Evolutionary conservation across 129 eudicot genomes (phyloP).

Genomic region (Lactuca saligna): DNA sequence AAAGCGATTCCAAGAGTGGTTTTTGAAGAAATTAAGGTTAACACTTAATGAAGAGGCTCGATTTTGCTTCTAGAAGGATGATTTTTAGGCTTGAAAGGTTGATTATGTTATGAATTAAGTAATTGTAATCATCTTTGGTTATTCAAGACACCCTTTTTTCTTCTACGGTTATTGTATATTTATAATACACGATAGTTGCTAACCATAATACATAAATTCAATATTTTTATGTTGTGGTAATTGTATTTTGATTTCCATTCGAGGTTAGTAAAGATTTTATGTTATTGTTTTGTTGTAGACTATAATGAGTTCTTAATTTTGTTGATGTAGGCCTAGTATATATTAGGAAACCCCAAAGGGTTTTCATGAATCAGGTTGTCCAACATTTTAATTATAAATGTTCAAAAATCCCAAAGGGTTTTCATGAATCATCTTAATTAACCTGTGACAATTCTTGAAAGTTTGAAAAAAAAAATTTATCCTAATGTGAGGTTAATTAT

Average conservation of each 20-base stretch:
- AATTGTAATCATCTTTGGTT: not conserved
- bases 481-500: too few relatives aligned
- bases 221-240: not conserved
- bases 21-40: conserved; percentile 12
- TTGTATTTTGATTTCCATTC: not conserved
- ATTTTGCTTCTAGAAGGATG: conserved; percentile 1
- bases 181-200: conserved; percentile 18
- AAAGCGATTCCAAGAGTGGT: conserved; percentile 35
- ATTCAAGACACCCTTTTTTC: not conserved
- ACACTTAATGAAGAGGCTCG: not conserved
- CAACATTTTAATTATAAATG: not conserved
- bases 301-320: not conserved
- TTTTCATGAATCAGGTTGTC: not conserved
- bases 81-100: not conserved
- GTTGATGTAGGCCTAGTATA: not conserved
- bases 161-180: conserved; percentile 20
- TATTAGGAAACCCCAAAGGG: not conserved
- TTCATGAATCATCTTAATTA: too few relatives aligned
- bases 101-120: conserved; percentile 14
- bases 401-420: too few relatives aligned
- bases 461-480: too few relatives aligned
- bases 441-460: too few relatives aligned
- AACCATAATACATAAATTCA: not conserved
- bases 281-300: not conserved
- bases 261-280: not conserved